Base-by-base conservation (phyloP, 2,329 filamentous ascomycete species). In the Orbilia quercus region DNA sequence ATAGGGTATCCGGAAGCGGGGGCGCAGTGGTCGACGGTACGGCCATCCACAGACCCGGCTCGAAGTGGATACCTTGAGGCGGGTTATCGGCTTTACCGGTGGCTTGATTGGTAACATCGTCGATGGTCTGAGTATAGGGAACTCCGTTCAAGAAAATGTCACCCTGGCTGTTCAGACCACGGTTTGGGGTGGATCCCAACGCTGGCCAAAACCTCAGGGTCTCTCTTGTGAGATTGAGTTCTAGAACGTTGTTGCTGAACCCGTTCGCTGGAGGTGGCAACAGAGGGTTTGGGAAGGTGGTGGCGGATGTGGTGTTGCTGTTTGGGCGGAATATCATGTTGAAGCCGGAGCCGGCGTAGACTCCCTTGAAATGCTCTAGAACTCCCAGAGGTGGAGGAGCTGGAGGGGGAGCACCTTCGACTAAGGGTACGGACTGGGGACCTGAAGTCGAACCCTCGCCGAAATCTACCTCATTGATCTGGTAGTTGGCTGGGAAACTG, bases 21-120 rank as follows among this genome's bases (percentile, higher is more conserved):
- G 78, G 77, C 3, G 74, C 73, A 1, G 75, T 76, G 1, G 78
- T 79, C 0, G 74, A 76, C 1, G 82, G 82, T 0, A 82, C 79
- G 18, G 79, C 77, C 77, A 83, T 79, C 79, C 80, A 82, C 18
- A 83, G 65, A 1, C 82, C 82, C 7, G 80, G 77, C 72, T 83
- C 82, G 23, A 81, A 81, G 75, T 83, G 82, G 16, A 83, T 82
- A 44, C 77, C 78, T 2, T 71, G 75, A 1, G 76, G 76, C 4
- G 70, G 59, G 25, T 62, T 73, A 67, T 78, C 76, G 11, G 62
- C 76, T 34, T 77, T 74, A 0, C 78, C 78, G 0, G 75, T 75
- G 2, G 54, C 59, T 1, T 74, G 38, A 38, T 81, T 79, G 11
- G 78, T 80, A 1, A 80, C 77, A 34, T 82, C 80, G 14, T 77